Base-by-base conservation (phyloP, 345 rosid species). In the Microcos paniculata region DNA sequence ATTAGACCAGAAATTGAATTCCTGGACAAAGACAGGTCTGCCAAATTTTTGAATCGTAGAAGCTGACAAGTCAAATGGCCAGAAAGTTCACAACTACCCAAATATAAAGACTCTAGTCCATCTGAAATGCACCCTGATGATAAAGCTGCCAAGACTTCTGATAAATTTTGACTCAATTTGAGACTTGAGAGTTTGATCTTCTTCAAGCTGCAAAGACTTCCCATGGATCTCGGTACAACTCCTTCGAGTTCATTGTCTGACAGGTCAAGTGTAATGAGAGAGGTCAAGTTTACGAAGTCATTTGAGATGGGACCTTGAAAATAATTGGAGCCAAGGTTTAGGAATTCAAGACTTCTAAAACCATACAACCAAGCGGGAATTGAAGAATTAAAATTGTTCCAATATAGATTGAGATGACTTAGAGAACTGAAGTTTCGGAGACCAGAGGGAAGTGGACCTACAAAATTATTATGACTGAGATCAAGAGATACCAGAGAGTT, bases 1-100 rank as follows among this genome's bases (percentile, higher is more conserved):
- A 81, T 59, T 12, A 26, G 57, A 64, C 83, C 81, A 0, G 65
- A 81, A 21, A 84, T 74, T 0, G 74, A 84, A 55, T 79, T 79
- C 0, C 1, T 2, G 3, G 58, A 4, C 3, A 81, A 56, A 18
- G 1, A 14, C 30, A 81, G 31, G 28, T 12, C 24, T 31, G 35
- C 38, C 1, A 81, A 46, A 13, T 28, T 14, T 28, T 61, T 70
- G 58, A 84, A 77, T 14, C 9, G 30, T 10, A 10, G 46, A 33
- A 79, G 13, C 31, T 62, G 69, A 77, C 61, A 33, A 43, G 62
- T 45, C 52, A 84, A 1, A 13, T 77, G 76, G 23, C 84, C 76
- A n/a, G 45, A 73, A 46, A 73, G 69, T 31, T 61, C 10, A 38
- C 71, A 62, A 1, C 6, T 38, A 40, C 4, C 23, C 43, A 72